Evolutionary conservation across 768 basidiomycete genomes (phyloP).

Genomic region (Coprinopsis marcescibilis): DNA sequence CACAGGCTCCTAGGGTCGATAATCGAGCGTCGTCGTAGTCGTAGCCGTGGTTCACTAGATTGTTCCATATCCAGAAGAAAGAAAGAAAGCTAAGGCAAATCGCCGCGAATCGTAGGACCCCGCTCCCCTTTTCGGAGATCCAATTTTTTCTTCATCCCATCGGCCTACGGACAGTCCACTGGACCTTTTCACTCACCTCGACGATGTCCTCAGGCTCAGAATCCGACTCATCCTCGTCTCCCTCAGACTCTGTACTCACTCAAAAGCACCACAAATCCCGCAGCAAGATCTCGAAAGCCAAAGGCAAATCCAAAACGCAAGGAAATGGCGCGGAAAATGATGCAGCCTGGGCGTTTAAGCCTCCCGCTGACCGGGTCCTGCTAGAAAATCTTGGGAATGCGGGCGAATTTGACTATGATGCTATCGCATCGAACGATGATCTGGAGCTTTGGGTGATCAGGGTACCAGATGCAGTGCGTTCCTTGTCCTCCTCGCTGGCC

Average conservation of each 20-base stretch:
- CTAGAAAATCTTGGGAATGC: constrained; percentile 45
- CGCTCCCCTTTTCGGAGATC: background rate
- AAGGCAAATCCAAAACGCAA: constrained; percentile 23
- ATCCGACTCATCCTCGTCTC: background rate
- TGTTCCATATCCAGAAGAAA: constrained; percentile 3
- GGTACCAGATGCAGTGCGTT: constrained; percentile 58
- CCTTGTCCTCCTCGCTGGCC: background rate
- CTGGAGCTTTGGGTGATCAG: constrained; percentile 69
- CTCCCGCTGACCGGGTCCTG: constrained; percentile 46
- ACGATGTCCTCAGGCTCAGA: background rate
- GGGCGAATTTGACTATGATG: constrained; percentile 65
- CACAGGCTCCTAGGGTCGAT: too few relatives aligned
- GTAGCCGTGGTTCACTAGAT: background rate
- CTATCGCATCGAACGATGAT: constrained; percentile 47
- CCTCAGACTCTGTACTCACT: background rate
- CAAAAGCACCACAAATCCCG: background rate
- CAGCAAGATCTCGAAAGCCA: constrained; percentile 55
- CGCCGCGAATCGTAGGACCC: too few relatives aligned
- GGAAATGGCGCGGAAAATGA: constrained; percentile 51
- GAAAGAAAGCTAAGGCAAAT: background rate
- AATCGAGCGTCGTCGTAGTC: background rate
- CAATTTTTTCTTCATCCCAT: background rate
- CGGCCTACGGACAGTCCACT: background rate
- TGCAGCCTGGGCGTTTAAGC: constrained; percentile 53
- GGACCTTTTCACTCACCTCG: background rate